Evolutionary conservation across 495 filamentous ascomycete genomes (phyloP).

Genomic region (Cercophora newfieldiana): DNA sequence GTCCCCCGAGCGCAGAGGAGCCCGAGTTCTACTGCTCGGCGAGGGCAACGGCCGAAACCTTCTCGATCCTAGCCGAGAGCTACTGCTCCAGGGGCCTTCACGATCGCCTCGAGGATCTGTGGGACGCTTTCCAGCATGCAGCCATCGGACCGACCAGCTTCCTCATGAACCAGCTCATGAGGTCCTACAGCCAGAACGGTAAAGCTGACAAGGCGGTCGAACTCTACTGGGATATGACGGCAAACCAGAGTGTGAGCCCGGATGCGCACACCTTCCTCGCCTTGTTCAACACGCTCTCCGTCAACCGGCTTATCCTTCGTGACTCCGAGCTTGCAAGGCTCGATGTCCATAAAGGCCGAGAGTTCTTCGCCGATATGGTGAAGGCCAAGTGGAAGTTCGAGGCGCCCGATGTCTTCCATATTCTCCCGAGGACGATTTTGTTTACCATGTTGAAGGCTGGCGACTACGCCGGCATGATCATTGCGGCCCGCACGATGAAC

Average conservation of each 20-base stretch:
- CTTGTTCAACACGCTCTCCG: slow-evolving; percentile 57
- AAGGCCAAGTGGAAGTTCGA: slow-evolving; percentile 37
- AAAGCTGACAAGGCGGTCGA: slow-evolving; percentile 52
- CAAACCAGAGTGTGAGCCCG: slow-evolving; percentile 47
- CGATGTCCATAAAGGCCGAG: slow-evolving; percentile 53
- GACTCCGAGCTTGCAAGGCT: slow-evolving; percentile 41
- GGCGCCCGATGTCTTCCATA: slow-evolving; percentile 30
- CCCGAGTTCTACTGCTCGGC: slow-evolving; percentile 37
- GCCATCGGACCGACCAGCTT: slow-evolving; percentile 66
- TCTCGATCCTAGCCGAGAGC: slow-evolving; percentile 70
- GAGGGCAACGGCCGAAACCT: slow-evolving; percentile 70
- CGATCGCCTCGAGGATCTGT: slow-evolving; percentile 56
- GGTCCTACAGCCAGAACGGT: slow-evolving; percentile 56
- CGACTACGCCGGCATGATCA: slow-evolving; percentile 56
- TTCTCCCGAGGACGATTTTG: slow-evolving; percentile 44
- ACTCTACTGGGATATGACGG: slow-evolving; percentile 52
- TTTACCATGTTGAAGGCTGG: slow-evolving; percentile 46
- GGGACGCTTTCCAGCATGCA: slow-evolving; percentile 55
- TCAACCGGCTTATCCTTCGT: slow-evolving; percentile 46
- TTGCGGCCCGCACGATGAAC: slow-evolving; percentile 59
- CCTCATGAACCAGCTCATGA: slow-evolving; percentile 75
- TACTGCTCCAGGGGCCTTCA: slow-evolving; percentile 63
- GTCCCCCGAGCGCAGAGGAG: slow-evolving; percentile 15
- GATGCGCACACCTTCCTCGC: slow-evolving; percentile 70
- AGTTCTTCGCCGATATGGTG: slow-evolving; percentile 64